phyloP scores from a whole-genome alignment of 2,329 filamentous ascomycete genomes.

The Fusarium sulawesiense region DNA sequence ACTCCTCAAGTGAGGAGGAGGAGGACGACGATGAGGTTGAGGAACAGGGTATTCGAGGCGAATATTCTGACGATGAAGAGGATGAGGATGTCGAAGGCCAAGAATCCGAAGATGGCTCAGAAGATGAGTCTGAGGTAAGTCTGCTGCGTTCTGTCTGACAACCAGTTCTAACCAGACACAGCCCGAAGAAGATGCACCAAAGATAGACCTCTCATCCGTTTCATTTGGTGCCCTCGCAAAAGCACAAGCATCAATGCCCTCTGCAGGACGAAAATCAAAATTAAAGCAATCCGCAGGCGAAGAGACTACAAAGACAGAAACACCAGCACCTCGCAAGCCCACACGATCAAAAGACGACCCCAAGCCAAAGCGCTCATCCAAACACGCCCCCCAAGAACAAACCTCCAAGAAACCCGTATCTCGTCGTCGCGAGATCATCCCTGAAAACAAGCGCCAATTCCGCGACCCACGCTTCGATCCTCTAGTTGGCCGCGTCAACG shows the following conservation, averaged over 20 bases:
- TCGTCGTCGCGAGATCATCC: constrained; percentile 79
- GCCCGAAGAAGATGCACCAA: constrained; percentile 48
- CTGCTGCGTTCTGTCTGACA: background rate
- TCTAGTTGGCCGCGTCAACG: constrained; percentile 63
- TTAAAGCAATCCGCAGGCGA: constrained; percentile 42
- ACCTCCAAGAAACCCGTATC: constrained; percentile 86
- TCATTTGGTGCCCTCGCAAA: constrained; percentile 92
- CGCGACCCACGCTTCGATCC: constrained; percentile 93
- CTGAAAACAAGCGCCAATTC: constrained; percentile 65
- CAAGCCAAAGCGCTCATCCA: constrained; percentile 66
- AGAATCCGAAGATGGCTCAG: constrained; percentile 41
- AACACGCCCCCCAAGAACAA: constrained; percentile 88
- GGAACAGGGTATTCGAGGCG: constrained; percentile 45
- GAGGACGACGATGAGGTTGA: constrained; percentile 46
- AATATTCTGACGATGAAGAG: constrained; percentile 38
- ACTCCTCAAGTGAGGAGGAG: constrained; percentile 43
- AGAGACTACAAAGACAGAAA: constrained; percentile 42
- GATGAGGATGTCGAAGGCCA: constrained; percentile 40
- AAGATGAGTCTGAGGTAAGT: constrained; percentile 45
- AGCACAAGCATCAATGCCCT: constrained; percentile 77
- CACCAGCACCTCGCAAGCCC: constrained; percentile 47
- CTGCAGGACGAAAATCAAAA: constrained; percentile 42
- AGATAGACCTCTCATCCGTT: constrained; percentile 67
- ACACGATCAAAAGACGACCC: constrained; percentile 51
- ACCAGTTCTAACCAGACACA: constrained; percentile 25